Evolutionary conservation across 2,329 filamentous ascomycete species (phyloP).

Genomic region (Fusarium falciforme): DNA sequence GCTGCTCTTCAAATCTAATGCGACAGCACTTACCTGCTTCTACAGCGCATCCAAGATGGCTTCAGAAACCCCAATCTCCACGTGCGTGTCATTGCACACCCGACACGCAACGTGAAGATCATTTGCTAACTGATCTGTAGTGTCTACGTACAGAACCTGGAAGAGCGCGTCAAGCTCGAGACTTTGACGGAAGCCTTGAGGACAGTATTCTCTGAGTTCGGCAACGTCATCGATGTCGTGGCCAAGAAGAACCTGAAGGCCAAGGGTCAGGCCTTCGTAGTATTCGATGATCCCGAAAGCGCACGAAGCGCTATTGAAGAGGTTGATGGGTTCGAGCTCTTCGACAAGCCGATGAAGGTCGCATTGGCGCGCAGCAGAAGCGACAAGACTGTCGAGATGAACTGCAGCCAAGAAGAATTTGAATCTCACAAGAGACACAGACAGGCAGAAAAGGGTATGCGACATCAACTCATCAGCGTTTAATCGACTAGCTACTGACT

Average conservation of each 20-base stretch:
- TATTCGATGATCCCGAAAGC: constrained; percentile 85
- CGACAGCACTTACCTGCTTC: neutral
- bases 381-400: constrained; percentile 84
- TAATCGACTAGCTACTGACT: neutral
- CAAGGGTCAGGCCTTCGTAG: constrained; percentile 95
- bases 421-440: constrained; percentile 87
- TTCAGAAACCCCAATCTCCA: constrained; percentile 65
- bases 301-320: constrained; percentile 87
- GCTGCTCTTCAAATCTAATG: neutral
- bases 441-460: constrained; percentile 87
- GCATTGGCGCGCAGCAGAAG: constrained; percentile 85
- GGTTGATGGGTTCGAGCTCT: constrained; percentile 91
- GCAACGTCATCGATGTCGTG: constrained; percentile 84
- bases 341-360: constrained; percentile 89
- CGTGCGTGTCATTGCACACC: constrained; percentile 80
- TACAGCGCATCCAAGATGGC: constrained; percentile 46
- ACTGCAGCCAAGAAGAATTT: constrained; percentile 82
- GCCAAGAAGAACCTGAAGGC: constrained; percentile 91
- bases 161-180: constrained; percentile 90
- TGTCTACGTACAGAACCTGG: constrained; percentile 83
- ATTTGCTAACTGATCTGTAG: constrained; percentile 57
- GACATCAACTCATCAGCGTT: too few species aligned
- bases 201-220: constrained; percentile 89
- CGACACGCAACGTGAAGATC: constrained; percentile 63
- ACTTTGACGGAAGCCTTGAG: constrained; percentile 77